Evolutionary conservation across 441 rosid genomes (phyloP).

Genomic region (Arabidopsis lyrata): DNA sequence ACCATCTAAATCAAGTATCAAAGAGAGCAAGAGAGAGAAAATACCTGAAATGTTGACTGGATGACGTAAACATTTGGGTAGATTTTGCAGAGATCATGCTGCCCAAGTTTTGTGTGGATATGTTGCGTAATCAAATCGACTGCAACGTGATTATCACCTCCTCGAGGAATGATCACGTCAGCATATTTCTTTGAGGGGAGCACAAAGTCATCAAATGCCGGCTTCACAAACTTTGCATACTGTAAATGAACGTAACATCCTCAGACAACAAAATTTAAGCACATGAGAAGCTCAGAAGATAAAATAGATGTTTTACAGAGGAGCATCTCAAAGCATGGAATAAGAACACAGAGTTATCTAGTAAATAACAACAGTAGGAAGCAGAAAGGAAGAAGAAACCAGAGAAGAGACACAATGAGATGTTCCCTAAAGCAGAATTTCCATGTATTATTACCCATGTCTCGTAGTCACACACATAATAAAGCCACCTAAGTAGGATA

Average conservation of each 20-base stretch:
- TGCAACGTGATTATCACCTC: conserved; percentile 98
- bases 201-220: conserved; percentile 98
- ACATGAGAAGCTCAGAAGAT: neutral
- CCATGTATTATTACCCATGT: neutral
- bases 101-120: conserved; percentile 93
- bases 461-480: neutral
- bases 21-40: neutral
- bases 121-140: conserved; percentile 97
- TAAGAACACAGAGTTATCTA: neutral
- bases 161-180: conserved; percentile 95
- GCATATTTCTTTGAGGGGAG: conserved; percentile 97
- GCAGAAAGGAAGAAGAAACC: neutral
- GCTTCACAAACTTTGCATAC: conserved; percentile 98
- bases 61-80: conserved; percentile 87
- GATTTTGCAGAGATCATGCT: conserved; percentile 94
- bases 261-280: conserved; percentile 15
- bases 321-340: neutral
- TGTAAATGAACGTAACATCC: conserved; percentile 50
- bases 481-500: conserved; percentile 15
- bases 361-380: conserved; percentile 7
- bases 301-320: neutral
- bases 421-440: neutral
- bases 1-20: neutral
- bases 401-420: neutral
- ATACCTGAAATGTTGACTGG: conserved; percentile 96